Percentiles rank a stretch among this genome's conserved stretches.
phyloP scores from a whole-genome alignment of 768 basidiomycete genomes.

The Tricholoma saponaceum region DNA sequence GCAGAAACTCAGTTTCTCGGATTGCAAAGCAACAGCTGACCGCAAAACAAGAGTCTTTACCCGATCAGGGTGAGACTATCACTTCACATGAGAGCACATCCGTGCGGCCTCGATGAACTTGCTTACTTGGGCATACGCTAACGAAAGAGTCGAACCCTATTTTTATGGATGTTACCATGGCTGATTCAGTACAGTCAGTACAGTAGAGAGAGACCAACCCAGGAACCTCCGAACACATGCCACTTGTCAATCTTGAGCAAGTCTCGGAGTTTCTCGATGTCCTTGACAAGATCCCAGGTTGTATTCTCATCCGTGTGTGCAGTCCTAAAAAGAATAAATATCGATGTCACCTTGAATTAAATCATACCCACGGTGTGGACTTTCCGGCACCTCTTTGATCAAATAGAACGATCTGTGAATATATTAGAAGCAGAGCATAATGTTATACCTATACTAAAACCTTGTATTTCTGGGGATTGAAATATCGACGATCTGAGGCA shows the following conservation, averaged over 20 bases:
- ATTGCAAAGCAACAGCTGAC: conserved; percentile 29
- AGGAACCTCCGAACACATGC: conserved; percentile 94
- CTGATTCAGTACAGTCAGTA: background rate
- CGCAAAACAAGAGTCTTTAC: conserved; percentile 78
- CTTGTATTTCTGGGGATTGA: conserved; percentile 84
- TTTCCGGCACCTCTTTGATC: conserved; percentile 91
- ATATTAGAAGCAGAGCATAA: background rate
- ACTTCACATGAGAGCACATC: background rate
- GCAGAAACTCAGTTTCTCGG: background rate
- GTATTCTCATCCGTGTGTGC: conserved; percentile 85
- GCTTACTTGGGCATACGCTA: conserved; percentile 80
- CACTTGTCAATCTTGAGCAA: conserved; percentile 78
- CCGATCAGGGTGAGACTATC: conserved; percentile 72
- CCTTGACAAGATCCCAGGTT: conserved; percentile 90
- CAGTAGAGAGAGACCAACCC: conserved; percentile 51
- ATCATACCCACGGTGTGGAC: conserved; percentile 65
- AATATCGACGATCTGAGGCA: conserved; percentile 68
- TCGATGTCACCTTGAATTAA: background rate
- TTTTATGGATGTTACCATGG: background rate
- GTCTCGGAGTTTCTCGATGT: conserved; percentile 79
- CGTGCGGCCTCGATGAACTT: background rate
- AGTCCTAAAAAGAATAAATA: conserved; percentile 35
- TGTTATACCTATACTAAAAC: conserved; percentile 24
- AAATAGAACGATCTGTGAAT: conserved; percentile 69
- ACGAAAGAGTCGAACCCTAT: conserved; percentile 80